Evolutionary conservation across 116 monocot species (phyloP), one percentile per base, ranked within the genome.

Genomic region (Zostera marina): DNA sequence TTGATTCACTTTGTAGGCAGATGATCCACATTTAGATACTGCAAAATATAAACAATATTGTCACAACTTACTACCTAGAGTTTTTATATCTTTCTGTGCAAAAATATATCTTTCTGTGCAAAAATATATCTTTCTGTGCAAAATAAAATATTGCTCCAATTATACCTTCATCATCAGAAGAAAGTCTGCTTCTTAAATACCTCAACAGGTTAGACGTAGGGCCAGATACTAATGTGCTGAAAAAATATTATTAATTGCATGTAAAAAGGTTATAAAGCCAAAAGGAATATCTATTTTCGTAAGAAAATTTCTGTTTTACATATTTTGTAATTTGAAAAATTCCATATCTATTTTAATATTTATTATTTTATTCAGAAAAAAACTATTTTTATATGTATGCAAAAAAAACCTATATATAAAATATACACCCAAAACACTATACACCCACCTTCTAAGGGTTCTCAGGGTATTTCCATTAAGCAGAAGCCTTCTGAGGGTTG

Each of bases 181-280:
- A 72, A 22, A 94, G 75, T 20, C 94, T 77, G 68, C 77, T 94
- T 47, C 74, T 59, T 19, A 94, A 63, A 68, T 77, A 74, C 73
- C 79, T 94, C 62, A 94, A 66, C 32, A 94, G 65, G 48, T 70
- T 44, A 59, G 82, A 75, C 60, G 94, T 94, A 52, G 94, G 82
- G 67, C 94, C 94, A 76, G 79, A 68, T 21, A 94, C 84, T 66
- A 94, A 64, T 52, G 94, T 79, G 69, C 88, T 94, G 88, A 53
- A 24, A 70, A 9, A 66, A 62, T 65, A 60, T 32, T 32, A 32
- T 32, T 5, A 32, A 32, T 32, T 32, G 5, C 2, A 32, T 32
- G 32, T 32, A 32, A 32, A 32, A 2, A 32, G 32, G 32, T 32
- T 32, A 3, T 32, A 32, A 32, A 32, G 32, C 32, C 32, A 32